Conservation (phyloP, 345 rosid genomes). For the Erucastrum elatum region DNA sequence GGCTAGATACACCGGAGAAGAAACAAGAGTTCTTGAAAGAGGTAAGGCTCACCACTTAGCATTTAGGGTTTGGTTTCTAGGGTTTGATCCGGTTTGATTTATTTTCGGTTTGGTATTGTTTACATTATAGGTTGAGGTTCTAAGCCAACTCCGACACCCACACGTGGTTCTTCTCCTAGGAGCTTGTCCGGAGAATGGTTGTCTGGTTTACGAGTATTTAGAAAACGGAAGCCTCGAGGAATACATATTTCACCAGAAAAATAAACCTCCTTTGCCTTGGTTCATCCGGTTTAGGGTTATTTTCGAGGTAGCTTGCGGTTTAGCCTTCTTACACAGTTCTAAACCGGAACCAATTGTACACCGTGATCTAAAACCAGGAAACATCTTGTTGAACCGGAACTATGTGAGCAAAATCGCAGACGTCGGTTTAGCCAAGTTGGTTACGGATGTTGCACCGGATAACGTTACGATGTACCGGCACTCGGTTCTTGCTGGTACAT, state of each 20-base stretch:
- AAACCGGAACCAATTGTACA: conserved; percentile 88
- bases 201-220: conserved; percentile 81
- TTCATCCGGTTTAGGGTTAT: conserved; percentile 62
- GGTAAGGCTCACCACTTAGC: conserved; percentile 26
- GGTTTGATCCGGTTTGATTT: not conserved
- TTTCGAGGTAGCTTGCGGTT: conserved; percentile 83
- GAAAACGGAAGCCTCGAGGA: conserved; percentile 91
- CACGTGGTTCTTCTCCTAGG: conserved; percentile 82
- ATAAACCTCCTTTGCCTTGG: conserved; percentile 81
- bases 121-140: conserved; percentile 66
- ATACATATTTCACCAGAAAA: conserved; percentile 50
- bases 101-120: conserved; percentile 5
- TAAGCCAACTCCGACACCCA: conserved; percentile 80
- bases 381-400: conserved; percentile 69
- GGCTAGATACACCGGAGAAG: conserved; percentile 53
- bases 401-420: conserved; percentile 83
- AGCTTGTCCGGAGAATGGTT: conserved; percentile 83
- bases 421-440: conserved; percentile 78
- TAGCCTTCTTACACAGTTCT: conserved; percentile 87
- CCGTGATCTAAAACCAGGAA: conserved; percentile 80
- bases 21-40: conserved; percentile 81
- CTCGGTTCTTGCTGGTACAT: conserved; percentile 73
- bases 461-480: conserved; percentile 63
- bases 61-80: not conserved
- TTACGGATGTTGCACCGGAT: conserved; percentile 72